These are phyloP conservation scores for Obelidium mucronatum DNA, from an alignment of 192 early-diverging fungal species.

Conservation along the genomic window DNA sequence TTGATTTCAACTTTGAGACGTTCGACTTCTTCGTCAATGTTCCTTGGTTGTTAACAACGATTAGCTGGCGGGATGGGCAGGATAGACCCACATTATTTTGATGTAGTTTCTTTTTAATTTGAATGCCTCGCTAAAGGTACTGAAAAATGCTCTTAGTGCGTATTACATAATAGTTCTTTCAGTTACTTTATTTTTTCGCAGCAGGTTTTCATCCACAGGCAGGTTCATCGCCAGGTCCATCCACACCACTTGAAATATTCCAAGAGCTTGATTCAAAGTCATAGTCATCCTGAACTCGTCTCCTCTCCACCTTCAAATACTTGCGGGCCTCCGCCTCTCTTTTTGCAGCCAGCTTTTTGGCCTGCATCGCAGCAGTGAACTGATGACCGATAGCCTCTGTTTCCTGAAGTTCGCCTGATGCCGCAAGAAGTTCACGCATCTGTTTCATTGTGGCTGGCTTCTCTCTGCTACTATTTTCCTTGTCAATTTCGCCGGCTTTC, in stretches of 20 bases:
- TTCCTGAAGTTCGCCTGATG: slow-evolving; percentile 4
- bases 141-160: no score
- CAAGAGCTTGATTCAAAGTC: slow-evolving; percentile 22
- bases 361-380: neutral
- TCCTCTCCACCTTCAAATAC: slow-evolving; percentile 1
- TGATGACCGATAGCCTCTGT: neutral
- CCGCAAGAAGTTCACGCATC: neutral
- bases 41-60: no score
- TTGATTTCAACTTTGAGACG: slow-evolving; percentile 50
- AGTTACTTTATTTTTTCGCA: no score
- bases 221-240: slow-evolving; percentile 43
- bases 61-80: no score
- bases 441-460: neutral
- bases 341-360: slow-evolving; percentile 2
- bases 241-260: slow-evolving; percentile 18
- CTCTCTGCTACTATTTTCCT: neutral
- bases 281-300: slow-evolving; percentile 29
- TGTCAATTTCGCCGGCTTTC: neutral
- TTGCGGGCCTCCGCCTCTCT: neutral
- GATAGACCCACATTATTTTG: no score
- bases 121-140: no score
- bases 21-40: slow-evolving; percentile 51
- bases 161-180: no score
- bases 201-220: slow-evolving; percentile 42
- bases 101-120: no score